Evolutionary conservation across 1,284 basidiomycete species (phyloP).

Genomic region (Gomphus bonarii): DNA sequence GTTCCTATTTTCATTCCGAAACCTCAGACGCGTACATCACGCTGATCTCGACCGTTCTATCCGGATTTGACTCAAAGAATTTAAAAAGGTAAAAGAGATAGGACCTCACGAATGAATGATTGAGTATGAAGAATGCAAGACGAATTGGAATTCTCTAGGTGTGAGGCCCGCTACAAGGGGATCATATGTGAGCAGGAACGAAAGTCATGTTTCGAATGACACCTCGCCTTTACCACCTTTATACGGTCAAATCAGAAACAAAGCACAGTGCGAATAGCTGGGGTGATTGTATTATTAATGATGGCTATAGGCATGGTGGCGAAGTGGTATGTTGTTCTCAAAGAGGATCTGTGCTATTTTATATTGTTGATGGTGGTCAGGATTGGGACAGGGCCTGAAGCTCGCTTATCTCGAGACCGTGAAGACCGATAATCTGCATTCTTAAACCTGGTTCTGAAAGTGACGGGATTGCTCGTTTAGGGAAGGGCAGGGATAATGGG

Average conservation of each 20-base stretch:
- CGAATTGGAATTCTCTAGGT: slow-evolving; percentile 2
- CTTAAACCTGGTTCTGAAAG: too few species aligned
- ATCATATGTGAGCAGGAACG: neutral
- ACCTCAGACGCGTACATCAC: neutral
- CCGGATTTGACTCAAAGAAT: neutral
- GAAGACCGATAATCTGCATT: too few species aligned
- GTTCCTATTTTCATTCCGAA: neutral
- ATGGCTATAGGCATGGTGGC: neutral
- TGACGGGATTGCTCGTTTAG: too few species aligned
- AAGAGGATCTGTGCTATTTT: too few species aligned
- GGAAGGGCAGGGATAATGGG: too few species aligned
- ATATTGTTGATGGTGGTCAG: too few species aligned
- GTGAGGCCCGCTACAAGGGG: neutral
- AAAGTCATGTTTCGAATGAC: neutral
- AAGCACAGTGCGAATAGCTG: neutral
- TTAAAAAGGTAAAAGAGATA: too few species aligned
- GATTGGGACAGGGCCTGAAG: too few species aligned
- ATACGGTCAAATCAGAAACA: neutral
- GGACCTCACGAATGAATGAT: neutral
- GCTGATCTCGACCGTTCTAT: slow-evolving; percentile 2
- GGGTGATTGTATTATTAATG: slow-evolving; percentile 2
- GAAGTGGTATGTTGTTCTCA: neutral
- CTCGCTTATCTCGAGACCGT: too few species aligned
- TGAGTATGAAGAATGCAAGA: slow-evolving; percentile 3
- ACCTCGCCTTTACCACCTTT: neutral